These are phyloP conservation scores for Aureobasidium leucospermi DNA, from an alignment of 2,329 filamentous ascomycete species.

Conservation along the genomic window DNA sequence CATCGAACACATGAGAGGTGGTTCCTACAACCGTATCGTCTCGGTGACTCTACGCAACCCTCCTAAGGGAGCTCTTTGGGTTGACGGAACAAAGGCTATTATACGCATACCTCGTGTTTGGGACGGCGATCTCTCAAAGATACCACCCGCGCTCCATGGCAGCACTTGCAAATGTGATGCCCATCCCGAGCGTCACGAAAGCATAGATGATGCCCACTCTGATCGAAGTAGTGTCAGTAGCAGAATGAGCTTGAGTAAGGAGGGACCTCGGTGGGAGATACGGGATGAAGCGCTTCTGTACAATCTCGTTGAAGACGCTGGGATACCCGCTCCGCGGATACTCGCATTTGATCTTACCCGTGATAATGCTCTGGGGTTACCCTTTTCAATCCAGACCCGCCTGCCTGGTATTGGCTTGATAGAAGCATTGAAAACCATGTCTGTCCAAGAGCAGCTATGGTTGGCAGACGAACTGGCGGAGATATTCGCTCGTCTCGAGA, in stretches of 20 bases:
- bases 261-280: neutral
- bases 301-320: neutral
- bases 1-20: neutral
- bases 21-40: neutral
- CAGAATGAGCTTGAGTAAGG: neutral
- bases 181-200: neutral
- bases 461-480: neutral
- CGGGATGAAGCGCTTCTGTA: neutral
- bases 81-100: neutral
- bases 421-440: neutral
- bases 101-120: neutral
- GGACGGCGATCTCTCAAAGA: neutral
- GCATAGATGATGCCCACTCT: neutral
- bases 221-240: neutral
- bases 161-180: neutral
- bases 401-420: neutral
- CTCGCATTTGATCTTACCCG: neutral
- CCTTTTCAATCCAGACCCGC: neutral
- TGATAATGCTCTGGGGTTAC: neutral
- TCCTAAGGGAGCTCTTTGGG: neutral
- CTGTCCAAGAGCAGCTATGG: neutral
- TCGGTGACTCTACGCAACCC: neutral
- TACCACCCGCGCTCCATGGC: neutral
- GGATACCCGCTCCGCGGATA: neutral
- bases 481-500: neutral